These are phyloP conservation scores for Diaporthe aspalathi DNA, from an alignment of 2,329 filamentous ascomycete species.

Conservation along the genomic window DNA sequence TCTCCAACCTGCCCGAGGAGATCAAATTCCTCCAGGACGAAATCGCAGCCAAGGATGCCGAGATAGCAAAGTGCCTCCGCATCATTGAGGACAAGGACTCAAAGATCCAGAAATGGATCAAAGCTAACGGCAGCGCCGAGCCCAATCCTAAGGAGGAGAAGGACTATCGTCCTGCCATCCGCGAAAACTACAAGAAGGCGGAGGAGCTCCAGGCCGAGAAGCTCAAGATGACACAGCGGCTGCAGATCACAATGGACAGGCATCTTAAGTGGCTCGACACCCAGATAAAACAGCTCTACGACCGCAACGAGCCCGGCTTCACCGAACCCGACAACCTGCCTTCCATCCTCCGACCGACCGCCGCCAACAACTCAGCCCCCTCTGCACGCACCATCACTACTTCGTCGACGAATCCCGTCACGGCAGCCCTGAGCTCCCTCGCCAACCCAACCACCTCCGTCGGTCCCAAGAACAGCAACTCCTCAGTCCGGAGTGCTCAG, in stretches of 20 bases:
- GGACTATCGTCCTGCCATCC: conserved; percentile 70
- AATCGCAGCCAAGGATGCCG: conserved; percentile 81
- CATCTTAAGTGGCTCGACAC: conserved; percentile 72
- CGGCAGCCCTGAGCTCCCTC: conserved; percentile 52
- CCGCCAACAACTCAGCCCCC: conserved; percentile 60
- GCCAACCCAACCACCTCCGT: conserved; percentile 55
- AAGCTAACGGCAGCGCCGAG: conserved; percentile 77
- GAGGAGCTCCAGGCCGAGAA: conserved; percentile 82
- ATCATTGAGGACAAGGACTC: conserved; percentile 78
- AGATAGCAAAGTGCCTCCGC: conserved; percentile 75
- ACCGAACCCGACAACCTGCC: conserved; percentile 72
- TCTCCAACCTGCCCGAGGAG: conserved; percentile 84
- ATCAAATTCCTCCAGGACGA: conserved; percentile 87
- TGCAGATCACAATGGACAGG: conserved; percentile 69
- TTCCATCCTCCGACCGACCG: conserved; percentile 69
- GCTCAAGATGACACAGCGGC: conserved; percentile 74
- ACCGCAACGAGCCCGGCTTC: conserved; percentile 71
- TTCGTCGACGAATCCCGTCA: conserved; percentile 51
- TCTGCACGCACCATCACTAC: conserved; percentile 57
- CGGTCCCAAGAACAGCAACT: conserved; percentile 55
- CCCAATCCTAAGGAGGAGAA: conserved; percentile 80
- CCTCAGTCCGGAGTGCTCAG: conserved; percentile 63
- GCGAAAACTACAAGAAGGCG: conserved; percentile 75
- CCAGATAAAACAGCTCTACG: conserved; percentile 71
- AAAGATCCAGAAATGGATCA: conserved; percentile 85